phyloP scores from a whole-genome alignment of 2,329 filamentous ascomycete species.

The Pseudovirgaria hyperparasitica region DNA sequence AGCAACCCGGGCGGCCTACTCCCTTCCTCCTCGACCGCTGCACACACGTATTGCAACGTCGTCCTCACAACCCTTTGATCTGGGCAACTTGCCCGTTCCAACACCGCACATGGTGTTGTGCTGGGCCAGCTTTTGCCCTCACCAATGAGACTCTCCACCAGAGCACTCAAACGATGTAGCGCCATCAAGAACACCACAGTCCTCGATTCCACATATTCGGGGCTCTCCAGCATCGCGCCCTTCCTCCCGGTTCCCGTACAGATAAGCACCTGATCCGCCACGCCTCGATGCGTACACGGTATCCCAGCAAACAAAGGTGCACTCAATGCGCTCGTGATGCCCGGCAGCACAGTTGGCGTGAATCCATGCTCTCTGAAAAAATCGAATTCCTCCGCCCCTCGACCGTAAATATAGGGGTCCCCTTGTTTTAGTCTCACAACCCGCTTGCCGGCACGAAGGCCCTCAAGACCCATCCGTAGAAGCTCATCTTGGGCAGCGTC shows the following conservation, averaged over 20 bases:
- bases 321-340: conserved; percentile 76
- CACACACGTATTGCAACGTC: conserved; percentile 64
- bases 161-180: conserved; percentile 64
- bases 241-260: conserved; percentile 94
- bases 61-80: conserved; percentile 90
- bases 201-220: conserved; percentile 59
- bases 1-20: conserved; percentile 79
- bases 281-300: conserved; percentile 75
- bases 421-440: conserved; percentile 91
- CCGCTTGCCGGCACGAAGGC: conserved; percentile 54
- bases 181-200: conserved; percentile 96
- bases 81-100: conserved; percentile 86
- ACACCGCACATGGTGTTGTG: conserved; percentile 76
- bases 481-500: conserved; percentile 89
- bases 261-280: conserved; percentile 87
- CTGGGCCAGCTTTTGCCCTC: conserved; percentile 48
- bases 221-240: conserved; percentile 69
- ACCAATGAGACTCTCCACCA: conserved; percentile 53
- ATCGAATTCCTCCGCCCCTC: conserved; percentile 82
- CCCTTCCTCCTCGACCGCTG: conserved; percentile 79
- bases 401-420: conserved; percentile 90
- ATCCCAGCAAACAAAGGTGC: conserved; percentile 83
- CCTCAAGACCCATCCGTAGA: conserved; percentile 61
- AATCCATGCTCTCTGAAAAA: conserved; percentile 68
- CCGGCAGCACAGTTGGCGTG: conserved; percentile 63